Percentiles rank a stretch among this genome's conserved stretches.
phyloP scores from a whole-genome alignment of 139 green algal genomes.

The Astrephomene gubernaculifera region DNA sequence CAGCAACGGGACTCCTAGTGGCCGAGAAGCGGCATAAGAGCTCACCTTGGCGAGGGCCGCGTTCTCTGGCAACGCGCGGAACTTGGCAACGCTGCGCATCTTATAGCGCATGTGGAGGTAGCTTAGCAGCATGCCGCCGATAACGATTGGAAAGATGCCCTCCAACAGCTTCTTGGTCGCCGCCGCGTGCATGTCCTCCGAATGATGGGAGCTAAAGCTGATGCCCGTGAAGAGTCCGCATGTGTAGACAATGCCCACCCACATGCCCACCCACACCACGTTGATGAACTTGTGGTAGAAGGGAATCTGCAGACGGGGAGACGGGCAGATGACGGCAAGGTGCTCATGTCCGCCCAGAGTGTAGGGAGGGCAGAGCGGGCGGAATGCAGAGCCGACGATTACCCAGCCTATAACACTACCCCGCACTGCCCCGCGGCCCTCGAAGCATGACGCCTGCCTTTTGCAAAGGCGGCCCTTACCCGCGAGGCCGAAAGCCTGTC shows the following conservation, averaged over 20 bases:
- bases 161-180: conserved; percentile 38
- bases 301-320: neutral
- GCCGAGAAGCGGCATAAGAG: no score
- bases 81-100: conserved; percentile 10
- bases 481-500: no score
- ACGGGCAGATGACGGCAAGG: neutral
- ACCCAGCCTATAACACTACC: neutral
- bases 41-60: conserved; percentile 18
- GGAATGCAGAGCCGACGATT: neutral
- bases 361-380: neutral
- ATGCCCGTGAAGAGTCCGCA: neutral
- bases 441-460: neutral
- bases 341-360: neutral
- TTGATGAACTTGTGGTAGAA: conserved; percentile 14
- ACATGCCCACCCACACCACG: conserved; percentile 21
- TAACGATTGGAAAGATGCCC: conserved; percentile 47
- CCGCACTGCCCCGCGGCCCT: neutral
- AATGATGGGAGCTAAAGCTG: neutral
- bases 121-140: neutral
- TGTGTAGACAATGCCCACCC: conserved; percentile 40
- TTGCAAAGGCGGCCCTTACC: neutral
- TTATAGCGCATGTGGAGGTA: conserved; percentile 9
- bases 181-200: neutral
- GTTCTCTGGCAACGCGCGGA: neutral
- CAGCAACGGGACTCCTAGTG: no score